Base-by-base conservation (phyloP, 352 stramenopile species). In the Globisporangium splendens region DNA sequence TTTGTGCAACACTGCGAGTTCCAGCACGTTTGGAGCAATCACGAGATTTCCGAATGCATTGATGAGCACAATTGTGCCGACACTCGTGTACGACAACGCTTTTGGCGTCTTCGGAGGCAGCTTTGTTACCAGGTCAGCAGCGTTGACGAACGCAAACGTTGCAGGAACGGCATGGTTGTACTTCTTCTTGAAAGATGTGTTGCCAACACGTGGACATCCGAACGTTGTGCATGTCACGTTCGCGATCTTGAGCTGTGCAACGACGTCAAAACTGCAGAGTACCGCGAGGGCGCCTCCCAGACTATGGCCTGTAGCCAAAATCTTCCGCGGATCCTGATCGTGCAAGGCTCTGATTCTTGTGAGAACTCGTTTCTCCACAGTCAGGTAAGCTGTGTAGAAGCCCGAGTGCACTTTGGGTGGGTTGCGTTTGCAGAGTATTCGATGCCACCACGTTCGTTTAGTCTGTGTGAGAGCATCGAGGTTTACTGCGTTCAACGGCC, bases 31-130 rank as follows among this genome's bases (percentile, higher is more conserved):
- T 5, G 68, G 73, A 11, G 77, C 63, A 56, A 83, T 68, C 31
- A 83, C 61, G 38, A 83, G 57, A 46, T 80, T 83, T 10, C 70
- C 73, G 28, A 76, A 68, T 43, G 61, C 22, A 48, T 80, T 77
- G 53, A 77, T 46, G 18, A 83, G 51, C 22, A 79, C 67, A 11
- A 63, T 54, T 18, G 58, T 73, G 20, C 69, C 73, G n/a, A 83
- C 69, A 8, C 52, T 61, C 8, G 65, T 59, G 42, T 77, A 80
- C 51, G 71, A 77, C 39, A 69, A 58, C 22, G 71, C 68, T 18
- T 75, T 74, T 5, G 68, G 62, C 5, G 68, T 75, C 54, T 75
- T 68, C n/a, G 68, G 71, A 0, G 68, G 68, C 33, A 79, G 57
- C 54, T 79, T 79, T 33, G 71, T 77, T 31, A 77, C 62, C 24